Percentiles rank a stretch among this genome's conserved stretches.
These are phyloP conservation scores for Wickerhamomyces pijperi DNA, from an alignment of 805 yeast genomes.

Conservation along the genomic window DNA sequence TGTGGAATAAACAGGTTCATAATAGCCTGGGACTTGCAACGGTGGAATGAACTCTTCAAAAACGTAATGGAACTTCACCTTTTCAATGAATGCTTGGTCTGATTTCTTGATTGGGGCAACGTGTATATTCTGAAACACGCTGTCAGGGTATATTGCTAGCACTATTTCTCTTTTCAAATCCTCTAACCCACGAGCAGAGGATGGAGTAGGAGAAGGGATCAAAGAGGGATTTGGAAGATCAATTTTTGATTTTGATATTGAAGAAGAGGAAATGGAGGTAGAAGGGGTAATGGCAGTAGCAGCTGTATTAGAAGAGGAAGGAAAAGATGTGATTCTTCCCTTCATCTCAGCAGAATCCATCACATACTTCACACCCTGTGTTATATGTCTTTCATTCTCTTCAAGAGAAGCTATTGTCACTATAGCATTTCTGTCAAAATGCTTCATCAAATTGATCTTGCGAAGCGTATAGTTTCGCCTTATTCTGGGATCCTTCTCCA, in stretches of 20 bases:
- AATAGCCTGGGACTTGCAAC: background rate
- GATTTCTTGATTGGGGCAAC: background rate
- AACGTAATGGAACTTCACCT: background rate
- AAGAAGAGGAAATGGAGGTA: too few species aligned
- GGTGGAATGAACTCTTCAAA: background rate
- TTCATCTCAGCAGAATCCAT: too few species aligned
- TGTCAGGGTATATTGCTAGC: background rate
- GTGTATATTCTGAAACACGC: background rate
- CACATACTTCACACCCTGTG: background rate
- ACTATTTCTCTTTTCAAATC: background rate
- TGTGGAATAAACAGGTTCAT: background rate
- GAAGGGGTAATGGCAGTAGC: too few species aligned
- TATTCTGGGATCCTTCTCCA: background rate
- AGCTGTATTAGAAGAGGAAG: too few species aligned
- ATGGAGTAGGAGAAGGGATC: too few species aligned
- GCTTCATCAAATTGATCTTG: background rate
- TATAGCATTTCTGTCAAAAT: background rate
- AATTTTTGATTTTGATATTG: too few species aligned
- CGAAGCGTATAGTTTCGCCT: background rate
- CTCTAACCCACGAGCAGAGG: too few species aligned
- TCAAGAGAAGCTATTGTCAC: background rate
- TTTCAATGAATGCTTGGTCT: background rate
- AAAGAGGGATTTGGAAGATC: too few species aligned
- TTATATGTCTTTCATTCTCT: background rate
- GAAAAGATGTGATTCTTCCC: too few species aligned